phyloP scores from a whole-genome alignment of 2,329 filamentous ascomycete species.

The Shiraia bambusicola region DNA sequence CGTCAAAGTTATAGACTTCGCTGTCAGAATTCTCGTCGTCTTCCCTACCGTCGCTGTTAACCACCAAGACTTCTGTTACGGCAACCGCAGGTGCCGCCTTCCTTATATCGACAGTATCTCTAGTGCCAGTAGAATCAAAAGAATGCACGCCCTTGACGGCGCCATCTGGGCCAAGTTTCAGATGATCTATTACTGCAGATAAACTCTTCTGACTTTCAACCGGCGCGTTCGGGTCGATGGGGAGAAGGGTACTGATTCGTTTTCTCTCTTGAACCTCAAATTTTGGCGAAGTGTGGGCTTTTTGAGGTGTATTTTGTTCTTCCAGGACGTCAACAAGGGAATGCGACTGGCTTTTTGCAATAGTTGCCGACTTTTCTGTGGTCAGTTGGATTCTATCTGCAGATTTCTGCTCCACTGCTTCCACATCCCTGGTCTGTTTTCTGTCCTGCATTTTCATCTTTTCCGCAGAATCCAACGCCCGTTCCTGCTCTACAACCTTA shows the following conservation, averaged over 20 bases:
- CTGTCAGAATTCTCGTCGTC: slow-evolving; percentile 4
- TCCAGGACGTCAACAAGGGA: slow-evolving; percentile 3
- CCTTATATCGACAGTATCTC: not conserved
- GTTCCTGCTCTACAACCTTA: slow-evolving; percentile 47
- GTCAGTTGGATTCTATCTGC: not conserved
- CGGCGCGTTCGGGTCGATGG: too few relatives aligned
- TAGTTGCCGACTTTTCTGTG: not conserved
- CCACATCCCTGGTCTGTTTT: slow-evolving; percentile 19
- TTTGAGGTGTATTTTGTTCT: not conserved
- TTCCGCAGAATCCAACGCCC: slow-evolving; percentile 30
- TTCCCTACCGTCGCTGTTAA: slow-evolving; percentile 1
- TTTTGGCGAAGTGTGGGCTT: not conserved
- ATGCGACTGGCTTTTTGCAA: not conserved
- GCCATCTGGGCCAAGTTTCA: too few relatives aligned
- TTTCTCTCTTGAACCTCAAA: not conserved
- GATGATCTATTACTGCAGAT: too few relatives aligned
- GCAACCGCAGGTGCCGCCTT: slow-evolving; percentile 11
- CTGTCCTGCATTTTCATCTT: slow-evolving; percentile 40
- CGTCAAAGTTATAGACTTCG: slow-evolving; percentile 6
- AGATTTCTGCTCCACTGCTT: slow-evolving; percentile 11
- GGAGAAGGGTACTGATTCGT: not conserved
- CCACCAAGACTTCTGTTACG: slow-evolving; percentile 10
- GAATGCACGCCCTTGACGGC: not conserved
- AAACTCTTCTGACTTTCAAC: too few relatives aligned
- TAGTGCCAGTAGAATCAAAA: not conserved